Percentiles rank a stretch among this genome's conserved stretches.
These are phyloP conservation scores for Pistacia vera DNA, from an alignment of 345 rosid genomes.

Conservation along the genomic window DNA sequence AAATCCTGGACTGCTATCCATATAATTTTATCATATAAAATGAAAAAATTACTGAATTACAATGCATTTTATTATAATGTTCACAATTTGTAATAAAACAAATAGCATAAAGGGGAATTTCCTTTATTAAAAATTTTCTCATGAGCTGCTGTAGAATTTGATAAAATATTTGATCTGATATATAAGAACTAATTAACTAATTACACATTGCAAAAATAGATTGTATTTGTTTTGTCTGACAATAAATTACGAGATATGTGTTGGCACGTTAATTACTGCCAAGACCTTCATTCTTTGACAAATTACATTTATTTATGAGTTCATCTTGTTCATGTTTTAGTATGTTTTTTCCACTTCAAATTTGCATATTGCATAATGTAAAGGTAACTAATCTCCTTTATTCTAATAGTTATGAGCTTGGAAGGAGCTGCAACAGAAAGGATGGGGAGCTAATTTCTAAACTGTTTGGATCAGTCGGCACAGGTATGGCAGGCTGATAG, in stretches of 20 bases:
- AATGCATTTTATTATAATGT: not conserved
- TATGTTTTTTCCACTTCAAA: conserved; percentile 7
- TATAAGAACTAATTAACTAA: too few relatives aligned
- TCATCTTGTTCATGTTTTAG: not conserved
- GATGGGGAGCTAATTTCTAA: conserved; percentile 72
- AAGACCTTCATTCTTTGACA: not conserved
- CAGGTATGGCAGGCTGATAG: conserved; percentile 82
- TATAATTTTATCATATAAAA: not conserved
- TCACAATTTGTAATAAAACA: not conserved
- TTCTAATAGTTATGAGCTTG: conserved; percentile 64
- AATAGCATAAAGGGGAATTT: not conserved
- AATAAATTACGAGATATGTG: not conserved
- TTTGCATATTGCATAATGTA: conserved; percentile 5
- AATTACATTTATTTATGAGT: not conserved
- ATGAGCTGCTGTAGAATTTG: not conserved
- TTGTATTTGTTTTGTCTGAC: not conserved
- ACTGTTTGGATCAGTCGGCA: conserved; percentile 83
- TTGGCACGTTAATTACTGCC: not conserved
- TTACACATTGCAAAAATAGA: not conserved
- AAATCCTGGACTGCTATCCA: not conserved
- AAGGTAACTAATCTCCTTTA: conserved; percentile 14
- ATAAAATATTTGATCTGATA: not conserved
- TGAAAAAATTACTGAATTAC: not conserved
- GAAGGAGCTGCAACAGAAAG: conserved; percentile 73
- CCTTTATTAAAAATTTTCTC: not conserved